Evolutionary conservation across 192 early-diverging fungal species (phyloP), one percentile per base, ranked within the genome.

Genomic region (Linnemannia schmuckeri): DNA sequence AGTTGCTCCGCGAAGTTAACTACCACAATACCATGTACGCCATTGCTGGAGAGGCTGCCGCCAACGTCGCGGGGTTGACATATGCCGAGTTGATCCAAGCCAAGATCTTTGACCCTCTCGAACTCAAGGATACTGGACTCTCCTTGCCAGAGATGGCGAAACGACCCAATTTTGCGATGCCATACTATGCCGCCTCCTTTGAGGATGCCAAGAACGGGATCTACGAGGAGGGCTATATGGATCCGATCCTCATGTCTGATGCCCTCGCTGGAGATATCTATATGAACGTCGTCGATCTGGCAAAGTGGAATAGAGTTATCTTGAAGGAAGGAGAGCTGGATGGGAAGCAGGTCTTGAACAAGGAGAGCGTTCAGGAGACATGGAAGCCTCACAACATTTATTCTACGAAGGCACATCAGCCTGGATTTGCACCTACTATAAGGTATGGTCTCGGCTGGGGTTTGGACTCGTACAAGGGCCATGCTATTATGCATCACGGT

Each of bases 361-460:
- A 72, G 54, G 41, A 75, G 2, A 71, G 73, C 17, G 37, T 85
- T 13, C 17, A 66, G 17, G 83, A 46, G 24, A 61, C 44, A 15
- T 33, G 69, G 4, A 84, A 40, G 12, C 41, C 46, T 2, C 77
- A 66, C 33, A 76, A 40, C 12, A 57, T 85, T 18, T 20, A 20
- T 2, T 6, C 1, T 10, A 3, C 15, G 5, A 1, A 33, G 35
- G 22, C 1, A 3, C 63, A 41, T 6, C 18, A 47, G 4, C n/a
- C 66, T 9, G 78, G 76, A 2, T 79, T 85, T 69, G 72, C 40
- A 3, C 72, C 73, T 1, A 44, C 27, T 0, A 7, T 3, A 10
- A n/a, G 17, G 18, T 85, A 85, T 41, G 73, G 78, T 0, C 12
- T 85, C 33, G 83, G 83, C 0, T 85, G 78, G 83, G n/a, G 52